A percentile compares a stretch with the other conserved stretches of the same genome.
Conservation (phyloP, 2,329 filamentous ascomycete genomes). For the Penicillium expansum region DNA sequence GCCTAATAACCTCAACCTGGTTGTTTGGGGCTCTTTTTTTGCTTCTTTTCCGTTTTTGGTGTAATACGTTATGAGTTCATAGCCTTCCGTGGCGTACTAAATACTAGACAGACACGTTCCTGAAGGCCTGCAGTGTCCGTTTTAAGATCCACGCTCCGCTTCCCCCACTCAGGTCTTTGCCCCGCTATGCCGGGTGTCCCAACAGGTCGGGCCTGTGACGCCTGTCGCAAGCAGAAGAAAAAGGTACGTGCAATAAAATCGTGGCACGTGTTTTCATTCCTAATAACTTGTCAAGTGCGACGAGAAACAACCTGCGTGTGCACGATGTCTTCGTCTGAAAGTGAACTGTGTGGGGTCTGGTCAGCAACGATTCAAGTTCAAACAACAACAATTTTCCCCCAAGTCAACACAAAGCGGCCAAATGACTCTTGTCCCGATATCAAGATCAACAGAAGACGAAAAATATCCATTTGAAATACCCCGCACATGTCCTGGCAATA, state of each 20-base stretch:
- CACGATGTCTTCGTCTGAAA: conserved; percentile 47
- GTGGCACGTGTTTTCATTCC: not conserved
- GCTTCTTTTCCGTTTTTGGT: not conserved
- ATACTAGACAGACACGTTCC: not conserved
- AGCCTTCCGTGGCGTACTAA: not conserved
- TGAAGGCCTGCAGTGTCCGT: not conserved
- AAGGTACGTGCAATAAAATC: conserved; percentile 40
- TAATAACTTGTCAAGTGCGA: conserved; percentile 46
- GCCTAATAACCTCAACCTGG: not conserved
- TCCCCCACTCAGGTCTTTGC: not conserved
- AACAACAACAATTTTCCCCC: conserved; percentile 32
- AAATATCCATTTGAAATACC: not conserved
- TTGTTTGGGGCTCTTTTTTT: too few relatives aligned
- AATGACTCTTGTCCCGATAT: not conserved
- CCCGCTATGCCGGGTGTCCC: conserved; percentile 53
- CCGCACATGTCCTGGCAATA: conserved; percentile 32
- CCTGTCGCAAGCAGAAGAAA: conserved; percentile 54
- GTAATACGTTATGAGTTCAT: not conserved
- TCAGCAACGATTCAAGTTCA: conserved; percentile 51
- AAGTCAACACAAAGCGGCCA: not conserved
- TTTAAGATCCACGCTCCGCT: conserved; percentile 4
- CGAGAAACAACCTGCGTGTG: conserved; percentile 44
- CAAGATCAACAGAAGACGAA: not conserved
- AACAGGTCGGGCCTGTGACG: conserved; percentile 51
- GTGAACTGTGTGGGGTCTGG: conserved; percentile 50